A percentile compares a stretch with the other conserved stretches of the same genome.
phyloP scores from a whole-genome alignment of 2,329 filamentous ascomycete genomes.

The Sarocladium strictum region DNA sequence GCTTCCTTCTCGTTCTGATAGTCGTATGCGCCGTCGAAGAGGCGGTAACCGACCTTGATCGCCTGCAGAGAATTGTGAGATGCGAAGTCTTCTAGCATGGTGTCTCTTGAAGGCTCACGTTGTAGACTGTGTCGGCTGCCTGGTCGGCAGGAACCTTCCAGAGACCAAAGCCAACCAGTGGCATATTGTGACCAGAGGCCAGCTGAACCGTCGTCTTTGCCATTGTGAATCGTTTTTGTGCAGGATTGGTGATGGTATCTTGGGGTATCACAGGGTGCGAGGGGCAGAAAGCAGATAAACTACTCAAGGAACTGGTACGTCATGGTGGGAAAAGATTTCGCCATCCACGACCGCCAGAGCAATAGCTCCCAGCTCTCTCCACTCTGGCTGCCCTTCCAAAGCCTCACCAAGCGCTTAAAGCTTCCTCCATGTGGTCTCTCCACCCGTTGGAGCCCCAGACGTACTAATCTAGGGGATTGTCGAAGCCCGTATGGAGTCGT shows the following conservation, averaged over 20 bases:
- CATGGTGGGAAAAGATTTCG: not conserved
- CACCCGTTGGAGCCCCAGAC: not conserved
- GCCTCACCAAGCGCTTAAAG: not conserved
- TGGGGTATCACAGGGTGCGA: not conserved
- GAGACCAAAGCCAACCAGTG: conserved; percentile 57
- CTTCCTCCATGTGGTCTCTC: not conserved
- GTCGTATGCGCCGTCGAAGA: conserved; percentile 47
- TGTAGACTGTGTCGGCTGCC: conserved; percentile 56
- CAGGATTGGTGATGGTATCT: not conserved
- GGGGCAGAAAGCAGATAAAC: not conserved
- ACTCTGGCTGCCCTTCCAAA: no score
- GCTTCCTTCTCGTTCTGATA: conserved; percentile 63
- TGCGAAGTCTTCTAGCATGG: not conserved
- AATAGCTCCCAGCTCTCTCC: no score
- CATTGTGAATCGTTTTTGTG: conserved; percentile 14
- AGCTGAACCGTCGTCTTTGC: conserved; percentile 34
- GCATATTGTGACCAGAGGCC: conserved; percentile 46
- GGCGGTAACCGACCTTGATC: conserved; percentile 47
- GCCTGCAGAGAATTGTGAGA: conserved; percentile 19
- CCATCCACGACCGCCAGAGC: not conserved
- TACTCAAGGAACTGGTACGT: not conserved
- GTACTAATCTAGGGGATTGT: not conserved
- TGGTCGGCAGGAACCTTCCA: conserved; percentile 57
- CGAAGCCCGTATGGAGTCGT: not conserved
- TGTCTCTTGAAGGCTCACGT: conserved; percentile 14